These are phyloP conservation scores for Santalum album DNA, from an alignment of 164 flowering plant species.

Conservation along the genomic window DNA sequence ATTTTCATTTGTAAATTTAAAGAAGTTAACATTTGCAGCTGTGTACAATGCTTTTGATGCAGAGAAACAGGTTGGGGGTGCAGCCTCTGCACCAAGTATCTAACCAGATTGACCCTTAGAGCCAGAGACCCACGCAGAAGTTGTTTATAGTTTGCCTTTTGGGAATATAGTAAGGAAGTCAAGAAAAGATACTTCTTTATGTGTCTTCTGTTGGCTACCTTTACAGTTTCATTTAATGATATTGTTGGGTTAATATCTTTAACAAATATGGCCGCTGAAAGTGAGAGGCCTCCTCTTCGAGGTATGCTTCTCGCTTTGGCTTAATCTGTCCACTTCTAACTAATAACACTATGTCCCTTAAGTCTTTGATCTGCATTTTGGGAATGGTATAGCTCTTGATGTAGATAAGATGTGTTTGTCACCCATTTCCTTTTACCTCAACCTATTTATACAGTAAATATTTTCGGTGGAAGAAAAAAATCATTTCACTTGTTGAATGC, in stretches of 20 bases:
- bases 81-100: conserved; percentile 40
- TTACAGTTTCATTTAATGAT: conserved; percentile 6
- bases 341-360: conserved; percentile 4
- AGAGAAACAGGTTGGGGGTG: conserved; percentile 45
- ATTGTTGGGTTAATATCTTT: conserved; percentile 10
- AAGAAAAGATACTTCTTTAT: conserved; percentile 7
- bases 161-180: conserved; percentile 33
- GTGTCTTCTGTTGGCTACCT: conserved; percentile 9
- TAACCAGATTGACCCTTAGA: conserved; percentile 43
- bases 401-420: no score
- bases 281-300: conserved; percentile 50
- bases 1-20: neutral
- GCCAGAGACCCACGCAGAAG: conserved; percentile 28
- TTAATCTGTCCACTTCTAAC: conserved; percentile 13
- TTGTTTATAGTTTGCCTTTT: conserved; percentile 26
- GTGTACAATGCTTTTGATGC: conserved; percentile 51
- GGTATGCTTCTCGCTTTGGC: conserved; percentile 52
- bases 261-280: conserved; percentile 21
- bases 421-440: no score
- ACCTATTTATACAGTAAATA: no score
- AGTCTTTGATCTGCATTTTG: conserved; percentile 1
- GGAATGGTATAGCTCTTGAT: no score
- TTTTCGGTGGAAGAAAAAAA: no score
- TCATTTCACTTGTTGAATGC: no score
- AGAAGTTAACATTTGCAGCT: conserved; percentile 34